Base-by-base conservation (phyloP, 768 basidiomycete species). In the Tylopilus plumbeoviolaceoides region DNA sequence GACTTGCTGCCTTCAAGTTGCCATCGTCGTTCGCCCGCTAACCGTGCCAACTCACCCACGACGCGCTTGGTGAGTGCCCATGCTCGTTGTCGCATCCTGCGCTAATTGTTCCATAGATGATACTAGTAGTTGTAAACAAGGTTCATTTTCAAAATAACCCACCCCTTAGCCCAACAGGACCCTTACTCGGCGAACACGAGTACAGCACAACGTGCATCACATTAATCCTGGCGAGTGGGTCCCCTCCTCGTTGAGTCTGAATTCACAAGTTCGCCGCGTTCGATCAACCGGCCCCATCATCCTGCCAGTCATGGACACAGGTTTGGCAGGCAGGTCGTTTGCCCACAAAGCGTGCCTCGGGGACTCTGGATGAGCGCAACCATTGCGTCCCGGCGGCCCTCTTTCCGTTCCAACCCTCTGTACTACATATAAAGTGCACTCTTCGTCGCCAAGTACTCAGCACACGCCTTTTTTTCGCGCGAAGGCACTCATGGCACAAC, bases 221-320 rank as follows among this genome's bases (percentile, higher is more conserved):
- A 23, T 23, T 23, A 23, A 23, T 23, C n/a, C n/a, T n/a, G 23
- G 5, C 23, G 23, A 23, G 23, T 23, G 23, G 5, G 23, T 23
- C 23, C 23, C 23, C 23, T 4, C 23, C 23, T 23, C 23, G 23
- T 23, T 23, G 23, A n/a, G n/a, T 23, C 23, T 23, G 47, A 44
- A 31, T 47, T 51, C 49, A 62, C 57, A 38, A 56, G 57, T 33
- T 65, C 40, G 31, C 62, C 57, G 60, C 39, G 51, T 56, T 48
- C 21, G 28, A 59, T 62, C 50, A 47, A 56, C 41, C 28, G 52
- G 18, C 33, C 40, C 20, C 23, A 28, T 39, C 54, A 27, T 39
- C 33, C 33, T 46, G 44, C 36, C 5, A 30, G 36, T 44, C 23
- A 28, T 21, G 50, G 48, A 40, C 48, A 50, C 38, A 17, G 35